Percentiles rank a stretch among this genome's conserved stretches.
phyloP scores from a whole-genome alignment of 2,329 filamentous ascomycete species.

The Ophiognomonia clavigignenti-juglandacearum region DNA sequence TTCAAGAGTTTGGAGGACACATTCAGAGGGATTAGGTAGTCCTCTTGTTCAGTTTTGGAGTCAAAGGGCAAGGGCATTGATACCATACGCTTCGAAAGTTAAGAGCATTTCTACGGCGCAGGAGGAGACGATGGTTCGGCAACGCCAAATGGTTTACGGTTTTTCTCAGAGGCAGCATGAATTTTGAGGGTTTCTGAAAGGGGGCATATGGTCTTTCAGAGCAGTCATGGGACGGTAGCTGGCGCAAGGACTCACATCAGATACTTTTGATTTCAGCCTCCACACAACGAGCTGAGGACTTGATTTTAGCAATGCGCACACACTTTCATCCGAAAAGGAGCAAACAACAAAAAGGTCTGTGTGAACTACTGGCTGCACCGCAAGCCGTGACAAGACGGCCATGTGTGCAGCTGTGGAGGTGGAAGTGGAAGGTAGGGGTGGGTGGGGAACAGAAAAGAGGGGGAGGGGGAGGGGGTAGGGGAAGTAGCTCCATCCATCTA shows the following conservation, averaged over 20 bases:
- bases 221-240: not conserved
- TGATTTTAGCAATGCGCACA: not conserved
- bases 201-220: not conserved
- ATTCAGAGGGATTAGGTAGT: constrained; percentile 7
- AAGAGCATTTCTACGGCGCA: not conserved
- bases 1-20: constrained; percentile 1
- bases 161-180: not conserved
- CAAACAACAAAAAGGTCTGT: not conserved
- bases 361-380: no score
- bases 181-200: no score
- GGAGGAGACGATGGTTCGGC: not conserved
- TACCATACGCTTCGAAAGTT: not conserved
- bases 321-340: not conserved
- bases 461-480: not conserved
- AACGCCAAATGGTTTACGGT: not conserved
- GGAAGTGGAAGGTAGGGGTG: not conserved
- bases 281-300: not conserved
- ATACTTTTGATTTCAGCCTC: not conserved
- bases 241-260: not conserved
- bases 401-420: not conserved
- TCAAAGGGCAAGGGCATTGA: constrained; percentile 3
- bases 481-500: not conserved
- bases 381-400: no score
- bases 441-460: not conserved
- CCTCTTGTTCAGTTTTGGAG: constrained; percentile 7